Evolutionary conservation across 1,139 yeast species (phyloP), one percentile per base, ranked within the genome.

Genomic region (Saccharomyces hybrid): DNA sequence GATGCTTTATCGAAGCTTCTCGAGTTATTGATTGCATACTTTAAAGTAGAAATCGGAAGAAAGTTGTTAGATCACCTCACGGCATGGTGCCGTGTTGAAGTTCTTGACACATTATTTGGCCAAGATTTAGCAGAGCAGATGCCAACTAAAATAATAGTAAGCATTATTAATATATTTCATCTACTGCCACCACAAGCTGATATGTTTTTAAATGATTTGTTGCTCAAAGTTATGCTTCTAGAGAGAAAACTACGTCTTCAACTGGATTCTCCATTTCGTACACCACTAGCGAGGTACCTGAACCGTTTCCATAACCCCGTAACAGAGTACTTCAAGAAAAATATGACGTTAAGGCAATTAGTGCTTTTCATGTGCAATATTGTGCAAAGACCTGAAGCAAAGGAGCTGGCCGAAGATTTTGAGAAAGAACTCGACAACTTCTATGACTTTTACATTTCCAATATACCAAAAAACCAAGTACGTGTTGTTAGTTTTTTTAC

Each of bases 21-120:
- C 53, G 97, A 93, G 65, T 75, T 95, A 27, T 76, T 95, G 61
- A 90, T 93, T 42, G 88, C 95, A 2, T 93, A 95, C 65, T 95
- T 95, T 75, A 86, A 95, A 67, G 97, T 93, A 25, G 99, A 95
- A 69, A 93, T 95, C 61, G 99, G 99, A 34, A 80, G 91, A 55
- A 95, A 95, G 65, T 75, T 95, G 53, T 77, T 95, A 31, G 99
- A 95, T 64, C 99, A 95, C 71, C 75, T 93, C 61, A 88, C 85
- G 80, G 96, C 97, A 0, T 91, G 97, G 96, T 96, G 98, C 0
- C 95, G 89, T 61, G 89, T 95, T 6, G 80, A 81, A 49, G 82
- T 88, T 0, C 72, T 95, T 51, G 72, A 69, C 49, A 63, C 64
- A 26, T 57, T 69, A 31, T 67, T 68, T 55, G 72, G 71, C 4